Evolutionary conservation across 2,329 filamentous ascomycete genomes (phyloP).

Genomic region (Stachybotrys elegans): DNA sequence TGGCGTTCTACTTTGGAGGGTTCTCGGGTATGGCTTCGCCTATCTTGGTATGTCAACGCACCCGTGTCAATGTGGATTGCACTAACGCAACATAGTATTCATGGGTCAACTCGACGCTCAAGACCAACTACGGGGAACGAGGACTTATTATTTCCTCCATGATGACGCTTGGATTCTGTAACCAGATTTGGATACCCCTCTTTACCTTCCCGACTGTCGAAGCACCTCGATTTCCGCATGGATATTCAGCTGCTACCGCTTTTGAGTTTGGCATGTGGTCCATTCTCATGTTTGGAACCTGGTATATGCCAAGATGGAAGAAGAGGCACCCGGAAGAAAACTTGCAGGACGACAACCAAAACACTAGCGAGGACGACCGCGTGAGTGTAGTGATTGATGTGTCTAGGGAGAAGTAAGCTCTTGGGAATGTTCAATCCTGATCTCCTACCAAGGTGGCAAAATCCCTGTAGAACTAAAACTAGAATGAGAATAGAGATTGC

Average conservation of each 20-base stretch:
- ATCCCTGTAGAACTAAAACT: too few species aligned
- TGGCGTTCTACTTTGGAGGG: slow-evolving; percentile 24
- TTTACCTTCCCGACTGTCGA: slow-evolving; percentile 22
- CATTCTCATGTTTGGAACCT: slow-evolving; percentile 18
- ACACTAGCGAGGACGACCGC: too few species aligned
- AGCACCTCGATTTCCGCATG: slow-evolving; percentile 18
- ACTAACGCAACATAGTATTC: slow-evolving; percentile 15
- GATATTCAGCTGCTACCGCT: slow-evolving; percentile 18
- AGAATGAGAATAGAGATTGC: too few species aligned
- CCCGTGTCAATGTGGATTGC: too few species aligned
- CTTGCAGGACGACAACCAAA: too few species aligned
- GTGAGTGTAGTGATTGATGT: too few species aligned
- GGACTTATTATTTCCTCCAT: slow-evolving; percentile 25
- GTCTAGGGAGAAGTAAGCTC: too few species aligned
- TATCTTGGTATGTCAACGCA: slow-evolving; percentile 9
- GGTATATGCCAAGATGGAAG: slow-evolving; percentile 22
- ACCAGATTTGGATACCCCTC: slow-evolving; percentile 21
- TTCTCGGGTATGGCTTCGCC: slow-evolving; percentile 24
- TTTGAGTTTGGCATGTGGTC: slow-evolving; percentile 22
- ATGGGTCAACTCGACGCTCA: slow-evolving; percentile 24
- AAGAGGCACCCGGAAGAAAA: slow-evolving; percentile 10
- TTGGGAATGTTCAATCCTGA: too few species aligned
- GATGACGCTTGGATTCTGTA: slow-evolving; percentile 29
- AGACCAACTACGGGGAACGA: slow-evolving; percentile 25
- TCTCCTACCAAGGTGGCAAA: too few species aligned